Evolutionary conservation across 345 rosid species (phyloP).

Genomic region (Excoecaria agallocha): DNA sequence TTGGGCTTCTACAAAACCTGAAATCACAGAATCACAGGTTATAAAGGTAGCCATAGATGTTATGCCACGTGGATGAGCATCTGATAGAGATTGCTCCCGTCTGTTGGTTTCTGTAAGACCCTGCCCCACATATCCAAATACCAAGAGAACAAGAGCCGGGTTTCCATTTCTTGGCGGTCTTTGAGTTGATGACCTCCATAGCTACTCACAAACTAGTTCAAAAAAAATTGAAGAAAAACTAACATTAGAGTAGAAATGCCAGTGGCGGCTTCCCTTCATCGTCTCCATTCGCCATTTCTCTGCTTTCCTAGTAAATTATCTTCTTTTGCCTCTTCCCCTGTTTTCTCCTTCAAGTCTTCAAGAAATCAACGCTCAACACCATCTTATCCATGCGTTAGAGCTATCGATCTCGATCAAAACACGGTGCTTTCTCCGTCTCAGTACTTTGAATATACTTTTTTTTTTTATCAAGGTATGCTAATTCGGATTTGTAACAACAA

Average conservation of each 20-base stretch:
- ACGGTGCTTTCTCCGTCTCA: slow-evolving; percentile 43
- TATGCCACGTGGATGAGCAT: slow-evolving; percentile 8
- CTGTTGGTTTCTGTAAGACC: slow-evolving; percentile 30
- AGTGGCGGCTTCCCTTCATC: slow-evolving; percentile 41
- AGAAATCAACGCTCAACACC: slow-evolving; percentile 39
- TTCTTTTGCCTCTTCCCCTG: slow-evolving; percentile 17
- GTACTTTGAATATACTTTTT: neutral
- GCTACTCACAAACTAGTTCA: neutral
- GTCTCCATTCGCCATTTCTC: slow-evolving; percentile 58
- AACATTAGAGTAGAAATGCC: slow-evolving; percentile 39
- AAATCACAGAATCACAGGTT: neutral
- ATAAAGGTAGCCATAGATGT: neutral
- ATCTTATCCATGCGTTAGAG: slow-evolving; percentile 60
- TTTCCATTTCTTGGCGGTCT: neutral
- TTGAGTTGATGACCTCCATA: neutral
- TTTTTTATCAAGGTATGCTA: neutral
- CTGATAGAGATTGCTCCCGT: neutral
- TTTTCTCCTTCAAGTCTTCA: slow-evolving; percentile 20
- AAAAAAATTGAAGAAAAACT: neutral
- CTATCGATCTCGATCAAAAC: slow-evolving; percentile 72
- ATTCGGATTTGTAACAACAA: neutral
- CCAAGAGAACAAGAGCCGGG: neutral
- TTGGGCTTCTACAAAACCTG: neutral
- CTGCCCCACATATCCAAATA: slow-evolving; percentile 32
- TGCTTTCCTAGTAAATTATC: slow-evolving; percentile 44